A percentile compares a stretch with the other conserved stretches of the same genome.
These are phyloP conservation scores for Daphne laureola DNA, from an alignment of 441 rosid genomes.

Conservation along the genomic window DNA sequence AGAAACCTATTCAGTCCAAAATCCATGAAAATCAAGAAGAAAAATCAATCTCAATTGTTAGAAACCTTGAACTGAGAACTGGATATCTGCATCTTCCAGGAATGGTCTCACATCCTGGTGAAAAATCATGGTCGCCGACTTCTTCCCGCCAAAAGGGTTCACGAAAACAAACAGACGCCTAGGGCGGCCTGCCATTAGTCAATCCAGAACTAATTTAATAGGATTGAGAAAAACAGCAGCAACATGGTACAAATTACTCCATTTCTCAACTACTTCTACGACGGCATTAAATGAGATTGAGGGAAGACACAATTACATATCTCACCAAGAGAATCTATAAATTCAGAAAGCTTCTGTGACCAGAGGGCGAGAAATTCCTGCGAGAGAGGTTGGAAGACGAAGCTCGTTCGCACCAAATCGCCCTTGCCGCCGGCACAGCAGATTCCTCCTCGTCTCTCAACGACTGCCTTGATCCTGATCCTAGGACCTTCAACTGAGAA, in stretches of 20 bases:
- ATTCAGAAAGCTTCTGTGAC: conserved; percentile 45
- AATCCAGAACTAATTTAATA: not conserved
- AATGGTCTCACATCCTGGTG: conserved; percentile 60
- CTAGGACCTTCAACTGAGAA: conserved; percentile 39
- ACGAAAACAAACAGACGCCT: conserved; percentile 60
- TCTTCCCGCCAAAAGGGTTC: conserved; percentile 88
- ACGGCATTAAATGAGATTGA: not conserved
- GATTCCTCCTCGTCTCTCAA: conserved; percentile 32
- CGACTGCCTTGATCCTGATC: conserved; percentile 42
- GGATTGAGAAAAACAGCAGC: not conserved
- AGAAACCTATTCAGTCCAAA: conserved; percentile 1
- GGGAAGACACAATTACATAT: not conserved
- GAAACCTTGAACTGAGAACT: conserved; percentile 56
- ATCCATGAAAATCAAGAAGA: conserved; percentile 1
- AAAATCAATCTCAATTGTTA: not conserved
- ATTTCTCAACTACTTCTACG: not conserved
- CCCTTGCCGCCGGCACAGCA: conserved; percentile 39
- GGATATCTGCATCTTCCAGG: conserved; percentile 65
- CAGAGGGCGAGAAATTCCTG: conserved; percentile 45
- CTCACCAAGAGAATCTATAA: conserved; percentile 60
- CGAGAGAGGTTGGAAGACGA: conserved; percentile 55
- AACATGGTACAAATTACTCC: not conserved
- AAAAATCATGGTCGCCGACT: conserved; percentile 56
- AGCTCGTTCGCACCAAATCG: conserved; percentile 47
- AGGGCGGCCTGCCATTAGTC: conserved; percentile 49